phyloP scores from a whole-genome alignment of 164 flowering plant species.

The Annona squamosa region DNA sequence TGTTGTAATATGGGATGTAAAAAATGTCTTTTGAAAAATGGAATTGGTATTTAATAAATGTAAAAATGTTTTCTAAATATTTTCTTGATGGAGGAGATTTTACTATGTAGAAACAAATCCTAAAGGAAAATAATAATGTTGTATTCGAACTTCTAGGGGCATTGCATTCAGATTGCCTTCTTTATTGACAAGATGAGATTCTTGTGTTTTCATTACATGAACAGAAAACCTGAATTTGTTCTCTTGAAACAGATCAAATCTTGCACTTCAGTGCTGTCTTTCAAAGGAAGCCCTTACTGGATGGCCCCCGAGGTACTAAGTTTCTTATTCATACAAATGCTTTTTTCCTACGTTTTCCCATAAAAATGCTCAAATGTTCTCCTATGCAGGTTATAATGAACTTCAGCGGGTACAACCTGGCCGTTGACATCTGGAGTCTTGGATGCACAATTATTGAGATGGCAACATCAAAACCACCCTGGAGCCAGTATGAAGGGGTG shows the following conservation, averaged over 20 bases:
- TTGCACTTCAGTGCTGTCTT: constrained; percentile 70
- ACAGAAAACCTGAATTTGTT: constrained; percentile 7
- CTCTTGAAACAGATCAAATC: constrained; percentile 46
- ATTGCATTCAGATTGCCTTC: background rate
- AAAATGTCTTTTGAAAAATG: too few relatives aligned
- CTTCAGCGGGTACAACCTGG: constrained; percentile 65
- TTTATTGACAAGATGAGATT: background rate
- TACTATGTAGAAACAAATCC: too few relatives aligned
- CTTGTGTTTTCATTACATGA: background rate
- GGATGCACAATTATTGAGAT: constrained; percentile 96
- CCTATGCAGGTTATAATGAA: constrained; percentile 80
- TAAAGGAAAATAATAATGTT: too few relatives aligned
- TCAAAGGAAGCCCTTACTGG: constrained; percentile 97
- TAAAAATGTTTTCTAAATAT: too few relatives aligned
- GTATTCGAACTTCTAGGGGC: too few relatives aligned
- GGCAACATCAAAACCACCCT: constrained; percentile 95
- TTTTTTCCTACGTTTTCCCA: background rate
- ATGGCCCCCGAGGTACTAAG: constrained; percentile 92
- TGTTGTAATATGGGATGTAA: too few relatives aligned
- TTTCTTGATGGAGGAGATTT: too few relatives aligned
- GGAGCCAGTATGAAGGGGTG: constrained; percentile 98
- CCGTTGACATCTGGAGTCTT: constrained; percentile 97
- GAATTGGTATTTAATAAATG: too few relatives aligned
- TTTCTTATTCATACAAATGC: background rate
- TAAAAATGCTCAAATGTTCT: background rate